Evolutionary conservation across 345 rosid species (phyloP).

Genomic region (Brassica juncea): DNA sequence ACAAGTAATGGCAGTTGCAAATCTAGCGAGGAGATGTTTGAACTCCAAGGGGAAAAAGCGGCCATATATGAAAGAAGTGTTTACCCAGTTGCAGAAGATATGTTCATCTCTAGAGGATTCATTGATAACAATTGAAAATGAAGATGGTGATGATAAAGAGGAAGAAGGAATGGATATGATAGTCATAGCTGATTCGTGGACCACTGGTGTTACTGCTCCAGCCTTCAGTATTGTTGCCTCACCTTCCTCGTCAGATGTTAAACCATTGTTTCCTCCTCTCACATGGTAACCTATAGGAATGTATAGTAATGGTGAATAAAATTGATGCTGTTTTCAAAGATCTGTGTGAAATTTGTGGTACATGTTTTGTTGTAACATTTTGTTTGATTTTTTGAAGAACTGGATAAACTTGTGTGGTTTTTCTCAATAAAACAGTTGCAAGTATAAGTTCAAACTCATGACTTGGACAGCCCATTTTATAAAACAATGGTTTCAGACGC

Average conservation of each 20-base stretch:
- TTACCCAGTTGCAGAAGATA: slow-evolving; percentile 43
- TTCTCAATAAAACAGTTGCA: too few relatives aligned
- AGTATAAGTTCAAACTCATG: too few relatives aligned
- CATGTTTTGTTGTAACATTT: too few relatives aligned
- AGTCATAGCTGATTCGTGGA: neutral
- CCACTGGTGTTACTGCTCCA: neutral
- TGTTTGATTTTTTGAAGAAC: too few relatives aligned
- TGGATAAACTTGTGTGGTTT: too few relatives aligned
- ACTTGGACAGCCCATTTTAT: too few relatives aligned
- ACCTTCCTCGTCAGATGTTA: neutral
- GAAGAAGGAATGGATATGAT: slow-evolving; percentile 9
- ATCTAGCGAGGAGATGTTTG: slow-evolving; percentile 43
- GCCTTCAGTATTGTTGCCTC: neutral
- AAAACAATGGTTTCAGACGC: too few relatives aligned
- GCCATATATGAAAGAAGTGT: slow-evolving; percentile 55
- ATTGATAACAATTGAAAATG: neutral
- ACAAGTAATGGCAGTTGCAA: slow-evolving; percentile 17
- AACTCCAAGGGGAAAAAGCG: slow-evolving; percentile 49
- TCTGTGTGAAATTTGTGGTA: neutral
- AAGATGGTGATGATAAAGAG: neutral
- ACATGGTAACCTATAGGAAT: neutral
- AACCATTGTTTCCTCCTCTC: neutral
- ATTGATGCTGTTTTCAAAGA: neutral
- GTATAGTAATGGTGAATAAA: neutral
- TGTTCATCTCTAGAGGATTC: neutral